Percentiles rank a stretch among this genome's conserved stretches.
Conservation (phyloP, 2,329 filamentous ascomycete genomes). For the Fusarium longipes region DNA sequence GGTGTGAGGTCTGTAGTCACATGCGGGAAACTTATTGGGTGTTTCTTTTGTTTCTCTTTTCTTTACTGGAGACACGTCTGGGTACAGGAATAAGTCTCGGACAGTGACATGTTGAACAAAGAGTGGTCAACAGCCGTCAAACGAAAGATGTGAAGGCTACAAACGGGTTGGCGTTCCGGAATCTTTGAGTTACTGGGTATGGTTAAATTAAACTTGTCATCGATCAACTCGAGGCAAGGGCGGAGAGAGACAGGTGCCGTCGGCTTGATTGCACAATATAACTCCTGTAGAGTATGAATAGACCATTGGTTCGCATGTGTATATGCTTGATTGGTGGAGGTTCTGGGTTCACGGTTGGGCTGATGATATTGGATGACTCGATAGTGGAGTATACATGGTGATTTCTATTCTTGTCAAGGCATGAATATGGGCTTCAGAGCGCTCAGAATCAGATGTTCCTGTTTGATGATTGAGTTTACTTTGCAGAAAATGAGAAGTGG, state of each 20-base stretch:
- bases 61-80: constrained; percentile 59
- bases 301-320: background rate
- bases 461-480: background rate
- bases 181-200: constrained; percentile 34
- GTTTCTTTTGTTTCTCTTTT: no score
- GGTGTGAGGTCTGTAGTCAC: no score
- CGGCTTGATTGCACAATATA: background rate
- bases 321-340: background rate
- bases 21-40: no score
- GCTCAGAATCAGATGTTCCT: background rate
- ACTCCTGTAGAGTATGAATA: background rate
- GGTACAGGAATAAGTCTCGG: constrained; percentile 52
- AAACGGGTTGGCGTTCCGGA: constrained; percentile 57
- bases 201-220: background rate
- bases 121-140: constrained; percentile 56
- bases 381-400: background rate
- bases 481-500: background rate
- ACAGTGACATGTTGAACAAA: constrained; percentile 60
- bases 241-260: background rate
- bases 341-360: background rate
- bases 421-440: background rate
- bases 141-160: constrained; percentile 64
- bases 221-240: no score
- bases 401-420: background rate
- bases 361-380: background rate